Evolutionary conservation across 768 basidiomycete species (phyloP).

Genomic region (Xanthoconium purpureum): DNA sequence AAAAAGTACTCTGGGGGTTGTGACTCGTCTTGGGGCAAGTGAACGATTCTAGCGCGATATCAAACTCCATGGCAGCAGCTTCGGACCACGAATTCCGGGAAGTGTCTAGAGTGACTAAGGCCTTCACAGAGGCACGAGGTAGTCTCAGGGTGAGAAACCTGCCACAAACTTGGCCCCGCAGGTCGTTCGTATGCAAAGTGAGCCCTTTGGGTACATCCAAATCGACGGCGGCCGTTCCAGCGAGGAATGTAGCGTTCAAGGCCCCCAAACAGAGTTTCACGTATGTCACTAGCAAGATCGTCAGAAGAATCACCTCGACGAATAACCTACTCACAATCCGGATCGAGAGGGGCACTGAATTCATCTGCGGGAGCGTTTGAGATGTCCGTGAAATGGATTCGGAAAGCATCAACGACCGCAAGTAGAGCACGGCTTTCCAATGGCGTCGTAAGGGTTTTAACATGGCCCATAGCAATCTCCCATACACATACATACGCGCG

Average conservation of each 20-base stretch:
- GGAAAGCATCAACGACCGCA: slow-evolving; percentile 56
- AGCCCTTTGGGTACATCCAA: slow-evolving; percentile 58
- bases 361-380: slow-evolving; percentile 79
- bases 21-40: slow-evolving; percentile 49
- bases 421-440: slow-evolving; percentile 48
- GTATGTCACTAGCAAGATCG: slow-evolving; percentile 66
- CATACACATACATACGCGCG: slow-evolving; percentile 90
- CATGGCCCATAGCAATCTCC: slow-evolving; percentile 74
- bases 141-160: slow-evolving; percentile 60
- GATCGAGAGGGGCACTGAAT: slow-evolving; percentile 58
- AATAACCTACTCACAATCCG: slow-evolving; percentile 61
- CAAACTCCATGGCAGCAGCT: slow-evolving; percentile 50
- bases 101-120: slow-evolving; percentile 44
- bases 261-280: slow-evolving; percentile 60
- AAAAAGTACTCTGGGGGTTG: slow-evolving; percentile 62
- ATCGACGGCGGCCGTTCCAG: slow-evolving; percentile 51
- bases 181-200: slow-evolving; percentile 67
- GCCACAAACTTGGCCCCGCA: slow-evolving; percentile 64
- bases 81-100: slow-evolving; percentile 61
- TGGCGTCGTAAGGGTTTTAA: slow-evolving; percentile 57
- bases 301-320: slow-evolving; percentile 1
- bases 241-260: slow-evolving; percentile 55
- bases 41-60: slow-evolving; percentile 68
- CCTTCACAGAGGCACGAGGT: slow-evolving; percentile 47
- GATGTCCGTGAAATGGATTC: slow-evolving; percentile 67